These are phyloP conservation scores for Discostella stelligeroides DNA, from an alignment of 108 stramenopile species.

Conservation along the genomic window DNA sequence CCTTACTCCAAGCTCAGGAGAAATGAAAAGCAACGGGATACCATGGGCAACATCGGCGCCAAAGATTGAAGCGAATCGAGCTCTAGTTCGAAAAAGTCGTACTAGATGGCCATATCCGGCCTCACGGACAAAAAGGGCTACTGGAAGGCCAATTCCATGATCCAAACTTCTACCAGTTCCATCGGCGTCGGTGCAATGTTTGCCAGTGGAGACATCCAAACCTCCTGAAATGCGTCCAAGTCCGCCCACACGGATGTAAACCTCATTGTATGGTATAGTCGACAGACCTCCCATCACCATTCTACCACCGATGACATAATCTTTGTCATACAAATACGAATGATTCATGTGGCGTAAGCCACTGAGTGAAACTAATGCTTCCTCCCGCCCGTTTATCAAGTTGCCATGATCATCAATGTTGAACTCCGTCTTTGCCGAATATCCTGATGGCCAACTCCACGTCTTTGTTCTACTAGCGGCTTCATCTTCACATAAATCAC, in stretches of 20 bases:
- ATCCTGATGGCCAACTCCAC: constrained; percentile 83
- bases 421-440: constrained; percentile 69
- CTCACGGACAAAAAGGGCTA: constrained; percentile 83
- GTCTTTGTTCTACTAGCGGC: constrained; percentile 65
- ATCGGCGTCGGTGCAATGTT: constrained; percentile 30
- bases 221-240: constrained; percentile 64
- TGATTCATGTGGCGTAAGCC: constrained; percentile 48
- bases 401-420: constrained; percentile 54
- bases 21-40: constrained; percentile 79
- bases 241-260: constrained; percentile 76
- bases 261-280: constrained; percentile 89
- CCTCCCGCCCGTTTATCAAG: constrained; percentile 60
- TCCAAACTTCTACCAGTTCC: constrained; percentile 69
- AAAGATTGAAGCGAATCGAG: constrained; percentile 63
- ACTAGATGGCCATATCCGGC: constrained; percentile 76
- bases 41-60: constrained; percentile 58
- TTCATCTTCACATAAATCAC: constrained; percentile 59
- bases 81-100: constrained; percentile 76
- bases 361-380: constrained; percentile 53
- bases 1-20: constrained; percentile 69
- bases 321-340: constrained; percentile 40
- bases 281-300: constrained; percentile 71
- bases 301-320: constrained; percentile 56
- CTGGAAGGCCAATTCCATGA: constrained; percentile 80
- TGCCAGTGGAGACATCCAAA: constrained; percentile 55